phyloP scores from a whole-genome alignment of 176 grass and related monocot species.

The Coix lacrymajobi region DNA sequence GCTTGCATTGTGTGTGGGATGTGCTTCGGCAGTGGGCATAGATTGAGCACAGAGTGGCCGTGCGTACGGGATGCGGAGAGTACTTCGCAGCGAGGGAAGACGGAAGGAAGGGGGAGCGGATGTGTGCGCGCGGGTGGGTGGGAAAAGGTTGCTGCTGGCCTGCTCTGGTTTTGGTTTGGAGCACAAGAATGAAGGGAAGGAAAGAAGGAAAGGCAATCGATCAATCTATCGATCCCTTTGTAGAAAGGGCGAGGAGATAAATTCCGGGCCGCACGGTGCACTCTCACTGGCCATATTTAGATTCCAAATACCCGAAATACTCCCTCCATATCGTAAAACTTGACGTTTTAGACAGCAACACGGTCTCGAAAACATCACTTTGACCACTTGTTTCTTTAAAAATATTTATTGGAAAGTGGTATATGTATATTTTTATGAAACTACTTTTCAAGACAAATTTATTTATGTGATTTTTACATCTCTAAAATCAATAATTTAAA shows the following conservation, averaged over 20 bases:
- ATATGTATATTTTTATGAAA: too few species aligned
- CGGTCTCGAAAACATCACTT: too few species aligned
- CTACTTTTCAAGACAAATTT: too few species aligned
- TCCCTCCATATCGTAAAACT: too few species aligned
- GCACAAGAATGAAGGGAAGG: neutral
- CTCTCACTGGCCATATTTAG: too few species aligned
- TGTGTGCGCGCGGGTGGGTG: neutral
- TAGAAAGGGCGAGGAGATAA: neutral
- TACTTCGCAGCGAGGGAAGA: neutral
- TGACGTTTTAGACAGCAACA: too few species aligned
- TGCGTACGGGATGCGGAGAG: constrained; percentile 19
- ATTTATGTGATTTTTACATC: too few species aligned
- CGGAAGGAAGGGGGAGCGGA: neutral
- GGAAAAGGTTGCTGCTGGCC: neutral
- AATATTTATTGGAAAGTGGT: too few species aligned
- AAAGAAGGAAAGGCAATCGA: neutral
- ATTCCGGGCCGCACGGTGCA: neutral
- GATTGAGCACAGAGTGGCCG: neutral
- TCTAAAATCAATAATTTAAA: too few species aligned
- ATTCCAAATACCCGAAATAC: too few species aligned
- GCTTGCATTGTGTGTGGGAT: neutral
- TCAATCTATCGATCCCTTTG: neutral
- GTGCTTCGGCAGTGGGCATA: neutral
- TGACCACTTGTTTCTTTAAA: too few species aligned
- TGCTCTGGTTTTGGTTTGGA: neutral